A percentile compares a stretch with the other conserved stretches of the same genome.
Evolutionary conservation across 192 early-diverging fungal species (phyloP).

Genomic region (Coemansia brasiliensis): DNA sequence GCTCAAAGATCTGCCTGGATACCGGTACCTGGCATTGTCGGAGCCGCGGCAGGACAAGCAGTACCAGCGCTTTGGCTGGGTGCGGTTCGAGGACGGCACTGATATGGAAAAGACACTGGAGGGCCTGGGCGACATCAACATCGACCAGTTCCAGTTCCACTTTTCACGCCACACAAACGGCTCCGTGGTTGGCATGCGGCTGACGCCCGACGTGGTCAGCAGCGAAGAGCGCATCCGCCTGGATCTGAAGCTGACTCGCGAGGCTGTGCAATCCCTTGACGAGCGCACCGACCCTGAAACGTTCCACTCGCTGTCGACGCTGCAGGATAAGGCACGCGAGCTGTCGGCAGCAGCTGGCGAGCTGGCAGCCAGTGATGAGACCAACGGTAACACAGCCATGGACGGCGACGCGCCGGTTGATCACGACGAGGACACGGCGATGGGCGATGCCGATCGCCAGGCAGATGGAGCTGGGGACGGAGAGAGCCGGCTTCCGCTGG

Average conservation of each 20-base stretch:
- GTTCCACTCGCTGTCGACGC: conserved; percentile 32
- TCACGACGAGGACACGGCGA: conserved; percentile 20
- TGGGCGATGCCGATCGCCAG: conserved; percentile 18
- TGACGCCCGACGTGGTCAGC: conserved; percentile 72
- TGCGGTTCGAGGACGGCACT: conserved; percentile 82
- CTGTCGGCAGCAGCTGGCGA: conserved; percentile 35
- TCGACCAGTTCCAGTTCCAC: conserved; percentile 58
- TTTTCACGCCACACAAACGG: conserved; percentile 49
- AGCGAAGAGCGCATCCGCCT: conserved; percentile 66
- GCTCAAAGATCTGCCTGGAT: conserved; percentile 69
- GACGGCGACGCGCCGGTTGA: conserved; percentile 11
- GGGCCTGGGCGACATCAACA: conserved; percentile 59
- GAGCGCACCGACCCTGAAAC: conserved; percentile 33
- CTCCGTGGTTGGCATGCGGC: conserved; percentile 43
- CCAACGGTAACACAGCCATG: conserved; percentile 5
- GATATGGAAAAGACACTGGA: conserved; percentile 73
- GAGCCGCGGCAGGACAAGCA: conserved; percentile 84
- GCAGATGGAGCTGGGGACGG: conserved; percentile 9
- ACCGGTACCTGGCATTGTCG: conserved; percentile 78
- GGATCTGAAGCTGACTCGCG: conserved; percentile 69
- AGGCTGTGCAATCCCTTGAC: conserved; percentile 44
- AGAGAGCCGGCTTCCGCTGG: conserved; percentile 17
- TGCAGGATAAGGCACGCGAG: conserved; percentile 40
- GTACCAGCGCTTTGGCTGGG: conserved; percentile 90
- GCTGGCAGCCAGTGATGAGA: conserved; percentile 32